Evolutionary conservation across 495 filamentous ascomycete genomes (phyloP).

Genomic region (Sporormia fimetaria): DNA sequence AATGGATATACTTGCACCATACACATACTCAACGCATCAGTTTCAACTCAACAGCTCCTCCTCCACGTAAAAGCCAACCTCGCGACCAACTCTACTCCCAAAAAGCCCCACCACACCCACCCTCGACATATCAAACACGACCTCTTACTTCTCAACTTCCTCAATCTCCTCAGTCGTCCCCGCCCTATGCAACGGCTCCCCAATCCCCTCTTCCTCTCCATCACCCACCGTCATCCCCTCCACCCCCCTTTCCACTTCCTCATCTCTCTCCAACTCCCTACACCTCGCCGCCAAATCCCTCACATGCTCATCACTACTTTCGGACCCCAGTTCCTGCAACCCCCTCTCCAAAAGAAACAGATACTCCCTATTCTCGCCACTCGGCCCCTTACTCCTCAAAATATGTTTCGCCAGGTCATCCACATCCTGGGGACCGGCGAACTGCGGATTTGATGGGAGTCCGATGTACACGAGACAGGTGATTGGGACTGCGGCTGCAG

Average conservation of each 20-base stretch:
- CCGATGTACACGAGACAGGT: conserved; percentile 84
- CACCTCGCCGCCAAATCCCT: conserved; percentile 44
- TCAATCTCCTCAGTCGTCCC: background rate
- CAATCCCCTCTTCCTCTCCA: conserved; percentile 17
- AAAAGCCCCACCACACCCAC: too few species aligned
- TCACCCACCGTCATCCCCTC: conserved; percentile 5
- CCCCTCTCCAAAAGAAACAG: conserved; percentile 70
- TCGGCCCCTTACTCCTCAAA: conserved; percentile 61
- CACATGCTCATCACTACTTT: conserved; percentile 78
- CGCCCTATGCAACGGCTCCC: conserved; percentile 4
- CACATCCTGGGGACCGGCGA: conserved; percentile 70
- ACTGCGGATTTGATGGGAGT: conserved; percentile 86
- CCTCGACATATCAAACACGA: too few species aligned
- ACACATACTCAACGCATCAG: too few species aligned
- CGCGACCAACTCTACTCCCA: too few species aligned
- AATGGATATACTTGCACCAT: too few species aligned
- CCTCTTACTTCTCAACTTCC: conserved; percentile 5
- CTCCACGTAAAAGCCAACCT: too few species aligned
- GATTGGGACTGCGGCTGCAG: conserved; percentile 36
- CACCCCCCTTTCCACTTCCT: conserved; percentile 16
- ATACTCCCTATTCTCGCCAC: conserved; percentile 88
- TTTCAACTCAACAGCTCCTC: too few species aligned
- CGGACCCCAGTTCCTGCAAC: conserved; percentile 60
- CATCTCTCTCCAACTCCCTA: conserved; percentile 38
- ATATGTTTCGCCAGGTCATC: conserved; percentile 79